These are phyloP conservation scores for Ascochyta fabae DNA, from an alignment of 2,329 filamentous ascomycete genomes.

Conservation along the genomic window DNA sequence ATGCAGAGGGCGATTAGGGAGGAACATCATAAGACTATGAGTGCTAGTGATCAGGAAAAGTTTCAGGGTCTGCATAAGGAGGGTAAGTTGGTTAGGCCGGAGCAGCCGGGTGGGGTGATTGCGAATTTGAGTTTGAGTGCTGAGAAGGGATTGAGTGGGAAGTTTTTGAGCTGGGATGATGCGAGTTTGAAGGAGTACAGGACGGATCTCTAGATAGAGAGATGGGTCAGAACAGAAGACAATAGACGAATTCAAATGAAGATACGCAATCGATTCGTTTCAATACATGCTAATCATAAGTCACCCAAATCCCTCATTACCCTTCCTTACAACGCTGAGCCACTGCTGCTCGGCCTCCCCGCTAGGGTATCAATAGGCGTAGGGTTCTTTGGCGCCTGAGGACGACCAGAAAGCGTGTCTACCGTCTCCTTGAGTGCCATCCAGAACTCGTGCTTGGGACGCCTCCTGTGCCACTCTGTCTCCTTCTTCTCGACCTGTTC, in stretches of 20 bases:
- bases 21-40: slow-evolving; percentile 68
- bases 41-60: slow-evolving; percentile 62
- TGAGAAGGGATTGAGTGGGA: slow-evolving; percentile 72
- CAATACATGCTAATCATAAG: not conserved
- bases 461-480: slow-evolving; percentile 91
- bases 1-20: slow-evolving; percentile 88
- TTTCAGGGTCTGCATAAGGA: slow-evolving; percentile 74
- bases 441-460: slow-evolving; percentile 89
- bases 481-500: slow-evolving; percentile 77
- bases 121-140: slow-evolving; percentile 73
- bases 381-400: slow-evolving; percentile 26
- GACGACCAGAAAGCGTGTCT: slow-evolving; percentile 76
- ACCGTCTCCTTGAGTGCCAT: slow-evolving; percentile 78
- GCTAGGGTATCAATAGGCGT: slow-evolving; percentile 29
- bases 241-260: not conserved
- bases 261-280: not conserved
- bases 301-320: not conserved
- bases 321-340: slow-evolving; percentile 2
- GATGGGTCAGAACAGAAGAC: not conserved
- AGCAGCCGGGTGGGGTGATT: slow-evolving; percentile 86
- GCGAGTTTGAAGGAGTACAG: slow-evolving; percentile 34
- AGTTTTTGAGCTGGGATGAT: slow-evolving; percentile 65
- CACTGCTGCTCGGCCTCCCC: slow-evolving; percentile 26
- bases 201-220: slow-evolving; percentile 20
- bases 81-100: slow-evolving; percentile 77